phyloP scores from a whole-genome alignment of 768 basidiomycete species.

The Leccinum longicurvipes region DNA sequence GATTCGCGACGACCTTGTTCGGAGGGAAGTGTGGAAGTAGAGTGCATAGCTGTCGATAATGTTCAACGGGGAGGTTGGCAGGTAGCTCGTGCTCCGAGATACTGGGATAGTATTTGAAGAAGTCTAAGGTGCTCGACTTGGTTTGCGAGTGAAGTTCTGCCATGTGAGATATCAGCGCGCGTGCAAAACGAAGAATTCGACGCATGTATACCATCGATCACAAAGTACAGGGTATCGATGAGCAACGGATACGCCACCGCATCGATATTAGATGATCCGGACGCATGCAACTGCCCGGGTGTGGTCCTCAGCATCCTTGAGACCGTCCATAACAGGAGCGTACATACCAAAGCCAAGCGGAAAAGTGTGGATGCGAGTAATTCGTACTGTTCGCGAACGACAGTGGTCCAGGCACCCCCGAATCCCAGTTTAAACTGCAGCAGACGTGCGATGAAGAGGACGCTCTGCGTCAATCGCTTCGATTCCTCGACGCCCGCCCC shows the following conservation, averaged over 20 bases:
- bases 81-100: conserved; percentile 51
- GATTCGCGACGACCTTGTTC: conserved; percentile 49
- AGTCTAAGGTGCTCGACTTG: conserved; percentile 51
- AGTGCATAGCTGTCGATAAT: conserved; percentile 52
- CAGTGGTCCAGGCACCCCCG: conserved; percentile 52
- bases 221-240: conserved; percentile 69
- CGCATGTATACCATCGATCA: conserved; percentile 60
- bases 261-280: conserved; percentile 48
- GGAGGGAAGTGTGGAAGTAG: conserved; percentile 57
- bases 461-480: conserved; percentile 36
- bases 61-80: conserved; percentile 50
- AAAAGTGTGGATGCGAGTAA: conserved; percentile 44
- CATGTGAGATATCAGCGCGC: neutral
- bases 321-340: neutral
- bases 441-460: conserved; percentile 60
- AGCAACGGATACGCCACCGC: conserved; percentile 60
- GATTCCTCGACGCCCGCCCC: conserved; percentile 17
- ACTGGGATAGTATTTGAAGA: conserved; percentile 62
- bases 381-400: conserved; percentile 44
- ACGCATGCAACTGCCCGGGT: conserved; percentile 47
- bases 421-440: conserved; percentile 75
- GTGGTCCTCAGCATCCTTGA: neutral
- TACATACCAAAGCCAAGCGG: conserved; percentile 50
- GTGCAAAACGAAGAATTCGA: neutral
- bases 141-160: conserved; percentile 62